A percentile compares a stretch with the other conserved stretches of the same genome.
phyloP scores from a whole-genome alignment of 106 monocot species.

The Vanilla planifolia region DNA sequence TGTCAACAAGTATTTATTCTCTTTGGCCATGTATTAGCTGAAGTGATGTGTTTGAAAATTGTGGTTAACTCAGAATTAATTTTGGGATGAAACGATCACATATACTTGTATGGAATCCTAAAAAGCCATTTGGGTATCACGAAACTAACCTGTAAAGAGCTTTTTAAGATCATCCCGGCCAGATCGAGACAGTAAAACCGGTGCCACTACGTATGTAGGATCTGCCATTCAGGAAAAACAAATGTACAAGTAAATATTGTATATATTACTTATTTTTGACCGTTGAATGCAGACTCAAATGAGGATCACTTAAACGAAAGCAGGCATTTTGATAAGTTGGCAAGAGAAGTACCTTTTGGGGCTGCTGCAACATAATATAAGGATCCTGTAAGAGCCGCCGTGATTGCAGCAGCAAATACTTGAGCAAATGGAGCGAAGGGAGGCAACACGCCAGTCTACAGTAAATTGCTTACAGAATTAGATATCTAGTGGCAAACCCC shows the following conservation, averaged over 20 bases:
- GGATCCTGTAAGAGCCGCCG: conserved; percentile 77
- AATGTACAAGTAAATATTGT: not conserved
- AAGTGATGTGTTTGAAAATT: no score
- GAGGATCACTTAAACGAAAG: no score
- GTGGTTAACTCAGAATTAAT: no score
- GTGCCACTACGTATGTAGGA: conserved; percentile 88
- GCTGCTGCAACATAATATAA: conserved; percentile 64
- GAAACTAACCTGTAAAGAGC: conserved; percentile 71
- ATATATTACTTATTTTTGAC: no score
- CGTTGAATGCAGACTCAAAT: no score
- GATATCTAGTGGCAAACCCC: not conserved
- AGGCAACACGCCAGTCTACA: conserved; percentile 84
- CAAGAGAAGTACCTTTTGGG: conserved; percentile 36
- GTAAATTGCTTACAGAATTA: not conserved
- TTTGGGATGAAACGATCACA: no score
- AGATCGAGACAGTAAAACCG: conserved; percentile 44
- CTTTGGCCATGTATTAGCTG: no score
- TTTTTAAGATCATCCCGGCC: conserved; percentile 81
- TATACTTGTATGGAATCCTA: no score
- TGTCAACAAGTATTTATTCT: no score
- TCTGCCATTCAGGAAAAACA: conserved; percentile 37
- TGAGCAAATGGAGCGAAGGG: conserved; percentile 93
- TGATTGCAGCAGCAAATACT: conserved; percentile 95
- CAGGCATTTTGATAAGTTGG: not conserved
- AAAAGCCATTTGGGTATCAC: not conserved